Evolutionary conservation across 176 grass and related monocot genomes (phyloP), one percentile per base, ranked within the genome.

Genomic region (Carex kokanica): DNA sequence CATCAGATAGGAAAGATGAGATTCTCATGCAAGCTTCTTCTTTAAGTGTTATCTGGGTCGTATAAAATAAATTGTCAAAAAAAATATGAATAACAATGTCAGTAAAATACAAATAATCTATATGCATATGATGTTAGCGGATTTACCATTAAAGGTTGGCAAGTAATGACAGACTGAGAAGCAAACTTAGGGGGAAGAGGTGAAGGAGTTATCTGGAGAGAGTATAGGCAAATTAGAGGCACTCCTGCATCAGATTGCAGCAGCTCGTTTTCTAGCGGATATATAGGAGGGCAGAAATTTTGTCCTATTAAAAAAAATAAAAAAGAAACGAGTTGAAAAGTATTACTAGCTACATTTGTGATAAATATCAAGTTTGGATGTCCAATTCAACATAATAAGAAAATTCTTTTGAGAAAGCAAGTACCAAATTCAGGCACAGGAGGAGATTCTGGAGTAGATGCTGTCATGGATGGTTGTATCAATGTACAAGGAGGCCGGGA

Each of bases 21-120:
- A 99, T 99, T 90, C 97, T 99, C 81, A 96, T 90, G 79, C 97
- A 99, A 16, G 97, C 91, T 78, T 99, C 88, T 87, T 99, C 97
- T 84, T 96, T 91, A 85, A 99, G 93, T 55, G 91, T 89, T 38
- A 99, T 89, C 93, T 99, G 84, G 47, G 82, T 81, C 1, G 81
- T 62, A 88, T 85, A 61, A 27, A 78, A 15, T 80, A 79, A 58
- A 78, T 67, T 21, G 14, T 38, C 60, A 54, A 43, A 73, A 88
- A 27, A 69, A 72, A 86, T 81, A 74, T 79, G 80, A 87, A 27
- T 47, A 83, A 89, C 34, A 24, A 86, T 74, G 88, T 80, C 69
- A 89, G 14, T 55, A 6, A 54, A 24, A 32, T 78, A 54, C 21
- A 78, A 55, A 31, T 55, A 32, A 54, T 55, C 32, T 82, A 15